phyloP scores from a whole-genome alignment of 2,329 filamentous ascomycete species.

The Zymoseptoria ardabiliae region DNA sequence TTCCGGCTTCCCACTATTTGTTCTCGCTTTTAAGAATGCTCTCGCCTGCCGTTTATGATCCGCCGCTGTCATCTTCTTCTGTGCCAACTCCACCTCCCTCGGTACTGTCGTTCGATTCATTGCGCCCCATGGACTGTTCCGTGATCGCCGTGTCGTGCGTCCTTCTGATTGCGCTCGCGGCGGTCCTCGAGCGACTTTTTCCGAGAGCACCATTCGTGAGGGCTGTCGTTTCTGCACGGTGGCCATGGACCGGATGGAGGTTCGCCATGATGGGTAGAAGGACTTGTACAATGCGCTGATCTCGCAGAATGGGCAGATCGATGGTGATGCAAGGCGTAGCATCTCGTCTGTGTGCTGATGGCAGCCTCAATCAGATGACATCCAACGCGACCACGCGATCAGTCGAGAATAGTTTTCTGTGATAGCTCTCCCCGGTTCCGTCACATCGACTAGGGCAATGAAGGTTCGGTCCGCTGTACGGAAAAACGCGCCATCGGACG shows the following conservation, averaged over 20 bases:
- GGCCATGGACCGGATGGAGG: slow-evolving; percentile 33
- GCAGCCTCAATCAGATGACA: background rate
- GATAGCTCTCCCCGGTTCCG: background rate
- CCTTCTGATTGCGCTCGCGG: slow-evolving; percentile 10
- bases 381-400: background rate
- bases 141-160: slow-evolving; percentile 30
- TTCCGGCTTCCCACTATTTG: slow-evolving; percentile 34
- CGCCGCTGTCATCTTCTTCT: slow-evolving; percentile 31
- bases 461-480: background rate
- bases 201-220: slow-evolving; percentile 46
- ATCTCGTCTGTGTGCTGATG: slow-evolving; percentile 9
- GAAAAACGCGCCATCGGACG: too few species aligned
- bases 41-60: slow-evolving; percentile 46
- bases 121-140: slow-evolving; percentile 50
- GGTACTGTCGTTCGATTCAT: slow-evolving; percentile 48
- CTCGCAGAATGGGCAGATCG: slow-evolving; percentile 39
- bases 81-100: slow-evolving; percentile 13
- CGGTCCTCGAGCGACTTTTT: slow-evolving; percentile 33
- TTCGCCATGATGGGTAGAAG: slow-evolving; percentile 27
- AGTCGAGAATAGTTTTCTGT: background rate
- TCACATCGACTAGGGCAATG: background rate
- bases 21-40: slow-evolving; percentile 32
- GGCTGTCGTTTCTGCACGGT: slow-evolving; percentile 38
- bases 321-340: slow-evolving; percentile 21
- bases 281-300: slow-evolving; percentile 23